Evolutionary conservation across 1,284 basidiomycete genomes (phyloP).

Genomic region (Pyrrhoderma noxium): DNA sequence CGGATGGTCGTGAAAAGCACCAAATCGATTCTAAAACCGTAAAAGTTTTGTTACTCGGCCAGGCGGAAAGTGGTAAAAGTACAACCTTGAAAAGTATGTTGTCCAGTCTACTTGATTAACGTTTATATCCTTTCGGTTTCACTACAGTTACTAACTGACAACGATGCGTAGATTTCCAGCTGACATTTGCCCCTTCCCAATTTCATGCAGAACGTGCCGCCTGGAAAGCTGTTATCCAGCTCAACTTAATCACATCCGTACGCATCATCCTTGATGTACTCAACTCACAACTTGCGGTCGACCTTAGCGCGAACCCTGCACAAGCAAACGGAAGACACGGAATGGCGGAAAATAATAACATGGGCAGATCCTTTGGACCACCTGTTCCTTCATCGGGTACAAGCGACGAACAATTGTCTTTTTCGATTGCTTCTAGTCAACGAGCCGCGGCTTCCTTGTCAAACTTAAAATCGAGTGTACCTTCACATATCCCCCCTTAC

Average conservation of each 20-base stretch:
- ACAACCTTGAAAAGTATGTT: constrained; percentile 44
- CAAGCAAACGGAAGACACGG: too few species aligned
- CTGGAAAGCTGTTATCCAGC: constrained; percentile 71
- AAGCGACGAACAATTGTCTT: too few species aligned
- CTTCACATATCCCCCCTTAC: too few species aligned
- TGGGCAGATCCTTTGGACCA: too few species aligned
- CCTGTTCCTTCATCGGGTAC: too few species aligned
- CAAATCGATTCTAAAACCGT: constrained; percentile 38
- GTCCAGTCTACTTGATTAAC: constrained; percentile 1
- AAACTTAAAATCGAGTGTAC: too few species aligned
- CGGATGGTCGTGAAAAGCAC: constrained; percentile 36
- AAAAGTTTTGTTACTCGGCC: constrained; percentile 52
- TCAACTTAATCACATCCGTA: constrained; percentile 67
- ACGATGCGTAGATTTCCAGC: constrained; percentile 51
- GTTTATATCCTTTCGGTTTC: too few species aligned
- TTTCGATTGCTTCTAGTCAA: too few species aligned
- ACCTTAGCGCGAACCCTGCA: too few species aligned
- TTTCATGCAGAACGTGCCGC: constrained; percentile 61
- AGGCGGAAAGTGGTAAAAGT: constrained; percentile 55
- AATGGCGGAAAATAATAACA: too few species aligned
- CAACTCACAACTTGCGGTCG: constrained; percentile 32
- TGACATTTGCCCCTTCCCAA: constrained; percentile 56
- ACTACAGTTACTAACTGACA: background rate
- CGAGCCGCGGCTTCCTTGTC: too few species aligned
- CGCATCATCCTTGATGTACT: constrained; percentile 51